Conservation (phyloP, 345 rosid genomes). For the Citrus australasica region DNA sequence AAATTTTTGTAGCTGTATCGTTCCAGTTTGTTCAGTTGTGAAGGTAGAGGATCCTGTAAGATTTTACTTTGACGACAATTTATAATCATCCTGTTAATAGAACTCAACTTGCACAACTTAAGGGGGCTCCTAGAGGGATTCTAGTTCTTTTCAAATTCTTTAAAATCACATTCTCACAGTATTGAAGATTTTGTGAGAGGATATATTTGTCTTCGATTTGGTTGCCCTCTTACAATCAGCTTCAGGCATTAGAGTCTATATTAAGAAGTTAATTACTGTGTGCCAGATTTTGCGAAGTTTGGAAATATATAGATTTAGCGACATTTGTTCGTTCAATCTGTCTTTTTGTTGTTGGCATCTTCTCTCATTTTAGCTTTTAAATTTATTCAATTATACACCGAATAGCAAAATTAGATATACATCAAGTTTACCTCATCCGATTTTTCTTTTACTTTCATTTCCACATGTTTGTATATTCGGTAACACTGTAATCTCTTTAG, state of each 20-base stretch:
- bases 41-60: not conserved
- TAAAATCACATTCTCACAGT: not conserved
- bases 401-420: too few relatives aligned
- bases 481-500: too few relatives aligned
- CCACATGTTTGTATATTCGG: not conserved
- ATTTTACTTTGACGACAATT: not conserved
- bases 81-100: not conserved
- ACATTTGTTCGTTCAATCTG: too few relatives aligned
- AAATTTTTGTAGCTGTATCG: too few relatives aligned
- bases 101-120: not conserved
- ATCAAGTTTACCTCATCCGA: not conserved
- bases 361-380: too few relatives aligned
- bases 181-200: not conserved
- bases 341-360: too few relatives aligned
- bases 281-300: too few relatives aligned
- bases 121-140: not conserved
- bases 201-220: not conserved
- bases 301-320: too few relatives aligned
- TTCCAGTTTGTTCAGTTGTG: not conserved
- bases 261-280: too few relatives aligned
- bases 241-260: too few relatives aligned
- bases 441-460: not conserved
- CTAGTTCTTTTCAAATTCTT: not conserved
- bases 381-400: too few relatives aligned
- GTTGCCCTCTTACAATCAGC: not conserved